Evolutionary conservation across 495 filamentous ascomycete species (phyloP).

Genomic region (Monascus purpureus): DNA sequence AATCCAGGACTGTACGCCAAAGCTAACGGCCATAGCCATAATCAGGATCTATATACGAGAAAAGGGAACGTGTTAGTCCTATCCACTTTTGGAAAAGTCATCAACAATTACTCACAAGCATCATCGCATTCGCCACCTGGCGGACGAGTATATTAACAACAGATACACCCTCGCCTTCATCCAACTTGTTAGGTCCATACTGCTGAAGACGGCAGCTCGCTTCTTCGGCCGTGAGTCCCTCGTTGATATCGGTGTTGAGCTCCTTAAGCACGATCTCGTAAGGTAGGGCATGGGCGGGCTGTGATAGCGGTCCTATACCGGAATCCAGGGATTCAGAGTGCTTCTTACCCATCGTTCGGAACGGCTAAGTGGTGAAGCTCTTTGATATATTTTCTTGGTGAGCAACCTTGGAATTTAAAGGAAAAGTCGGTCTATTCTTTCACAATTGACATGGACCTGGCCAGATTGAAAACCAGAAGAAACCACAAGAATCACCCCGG

Average conservation of each 20-base stretch:
- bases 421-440: no score
- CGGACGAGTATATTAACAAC: conserved; percentile 33
- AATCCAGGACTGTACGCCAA: conserved; percentile 54
- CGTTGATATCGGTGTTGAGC: conserved; percentile 33
- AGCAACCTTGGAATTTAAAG: no score
- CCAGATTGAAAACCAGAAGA: no score
- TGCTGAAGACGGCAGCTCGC: conserved; percentile 35
- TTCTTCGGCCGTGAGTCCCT: conserved; percentile 40
- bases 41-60: conserved; percentile 50
- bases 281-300: conserved; percentile 44
- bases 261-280: conserved; percentile 36
- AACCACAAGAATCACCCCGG: no score
- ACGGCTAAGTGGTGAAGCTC: no score
- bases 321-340: conserved; percentile 1
- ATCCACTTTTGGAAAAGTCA: conserved; percentile 11
- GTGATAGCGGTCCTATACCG: conserved; percentile 21
- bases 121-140: conserved; percentile 46
- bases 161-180: conserved; percentile 34
- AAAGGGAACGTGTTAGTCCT: conserved; percentile 6
- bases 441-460: no score
- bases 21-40: conserved; percentile 56
- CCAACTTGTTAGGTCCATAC: conserved; percentile 42
- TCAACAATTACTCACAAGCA: conserved; percentile 18
- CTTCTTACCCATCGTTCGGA: conserved; percentile 4
- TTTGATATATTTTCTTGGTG: no score